phyloP scores from a whole-genome alignment of 106 monocot genomes.

The Chionographis japonica region DNA sequence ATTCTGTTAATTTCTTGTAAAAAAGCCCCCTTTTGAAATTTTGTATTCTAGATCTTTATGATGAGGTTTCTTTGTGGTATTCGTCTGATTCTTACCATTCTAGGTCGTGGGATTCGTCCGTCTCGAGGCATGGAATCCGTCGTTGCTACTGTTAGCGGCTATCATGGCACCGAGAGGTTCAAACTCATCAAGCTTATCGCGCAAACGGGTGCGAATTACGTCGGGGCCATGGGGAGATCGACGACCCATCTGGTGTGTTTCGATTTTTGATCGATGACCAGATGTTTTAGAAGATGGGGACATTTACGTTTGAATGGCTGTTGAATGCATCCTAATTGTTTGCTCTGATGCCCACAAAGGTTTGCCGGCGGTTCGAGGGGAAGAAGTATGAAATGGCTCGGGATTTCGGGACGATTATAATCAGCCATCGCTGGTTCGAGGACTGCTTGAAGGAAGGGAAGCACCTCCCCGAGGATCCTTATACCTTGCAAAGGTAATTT shows the following conservation, averaged over 20 bases:
- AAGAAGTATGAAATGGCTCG: constrained; percentile 72
- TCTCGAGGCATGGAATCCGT: constrained; percentile 74
- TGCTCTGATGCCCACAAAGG: constrained; percentile 29
- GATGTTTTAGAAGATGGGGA: neutral
- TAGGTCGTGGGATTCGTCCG: neutral
- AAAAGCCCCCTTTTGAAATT: too few relatives aligned
- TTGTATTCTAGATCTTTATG: too few relatives aligned
- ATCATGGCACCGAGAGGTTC: constrained; percentile 77
- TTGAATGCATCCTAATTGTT: neutral
- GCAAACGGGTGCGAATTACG: constrained; percentile 68
- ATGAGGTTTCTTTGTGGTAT: too few relatives aligned
- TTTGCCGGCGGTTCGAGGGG: constrained; percentile 85
- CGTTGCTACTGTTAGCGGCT: constrained; percentile 79
- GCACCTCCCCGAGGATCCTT: constrained; percentile 70
- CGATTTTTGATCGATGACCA: neutral
- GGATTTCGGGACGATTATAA: constrained; percentile 41
- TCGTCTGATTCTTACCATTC: neutral
- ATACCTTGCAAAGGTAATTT: constrained; percentile 61
- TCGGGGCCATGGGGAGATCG: constrained; percentile 67
- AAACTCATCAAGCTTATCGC: constrained; percentile 86
- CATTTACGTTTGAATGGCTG: neutral
- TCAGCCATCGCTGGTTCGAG: constrained; percentile 87
- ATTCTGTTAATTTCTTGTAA: too few relatives aligned
- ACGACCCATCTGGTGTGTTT: constrained; percentile 81
- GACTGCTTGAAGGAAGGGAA: constrained; percentile 80